phyloP scores from a whole-genome alignment of 1,139 yeast species.

The Suhomyces wounanorum region DNA sequence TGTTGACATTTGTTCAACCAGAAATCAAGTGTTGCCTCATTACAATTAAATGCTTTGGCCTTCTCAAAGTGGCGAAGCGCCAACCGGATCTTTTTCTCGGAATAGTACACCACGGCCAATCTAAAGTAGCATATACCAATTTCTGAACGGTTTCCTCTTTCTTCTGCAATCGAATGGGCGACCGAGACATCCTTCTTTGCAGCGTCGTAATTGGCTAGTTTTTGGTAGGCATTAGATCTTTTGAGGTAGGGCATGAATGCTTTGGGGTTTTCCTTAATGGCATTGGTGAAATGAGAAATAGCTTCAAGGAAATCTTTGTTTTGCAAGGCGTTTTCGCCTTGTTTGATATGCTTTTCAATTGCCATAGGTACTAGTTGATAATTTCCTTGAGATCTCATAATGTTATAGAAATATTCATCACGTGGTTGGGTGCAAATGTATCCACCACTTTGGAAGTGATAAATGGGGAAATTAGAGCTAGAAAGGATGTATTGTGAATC shows the following conservation, averaged over 20 bases:
- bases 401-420: not conserved
- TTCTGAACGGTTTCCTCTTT: slow-evolving; percentile 52
- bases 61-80: slow-evolving; percentile 53
- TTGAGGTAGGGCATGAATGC: slow-evolving; percentile 57
- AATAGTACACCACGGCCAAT: slow-evolving; percentile 52
- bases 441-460: not conserved
- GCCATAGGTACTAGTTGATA: slow-evolving; percentile 32
- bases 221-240: slow-evolving; percentile 57
- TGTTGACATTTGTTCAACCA: slow-evolving; percentile 53
- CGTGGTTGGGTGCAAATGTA: slow-evolving; percentile 4
- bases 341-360: slow-evolving; percentile 37
- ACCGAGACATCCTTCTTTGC: slow-evolving; percentile 55
- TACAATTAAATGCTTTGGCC: slow-evolving; percentile 51
- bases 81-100: slow-evolving; percentile 44
- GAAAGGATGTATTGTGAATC: not conserved
- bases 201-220: slow-evolving; percentile 48
- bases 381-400: not conserved
- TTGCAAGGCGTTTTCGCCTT: slow-evolving; percentile 36
- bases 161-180: slow-evolving; percentile 58
- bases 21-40: slow-evolving; percentile 48
- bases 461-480: not conserved
- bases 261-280: slow-evolving; percentile 41
- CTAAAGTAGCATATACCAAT: slow-evolving; percentile 63
- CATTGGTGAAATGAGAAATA: slow-evolving; percentile 31
- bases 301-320: slow-evolving; percentile 42